Evolutionary conservation across 164 flowering plant species (phyloP), one percentile per base, ranked within the genome.

Genomic region (Nymphaea thermarum): DNA sequence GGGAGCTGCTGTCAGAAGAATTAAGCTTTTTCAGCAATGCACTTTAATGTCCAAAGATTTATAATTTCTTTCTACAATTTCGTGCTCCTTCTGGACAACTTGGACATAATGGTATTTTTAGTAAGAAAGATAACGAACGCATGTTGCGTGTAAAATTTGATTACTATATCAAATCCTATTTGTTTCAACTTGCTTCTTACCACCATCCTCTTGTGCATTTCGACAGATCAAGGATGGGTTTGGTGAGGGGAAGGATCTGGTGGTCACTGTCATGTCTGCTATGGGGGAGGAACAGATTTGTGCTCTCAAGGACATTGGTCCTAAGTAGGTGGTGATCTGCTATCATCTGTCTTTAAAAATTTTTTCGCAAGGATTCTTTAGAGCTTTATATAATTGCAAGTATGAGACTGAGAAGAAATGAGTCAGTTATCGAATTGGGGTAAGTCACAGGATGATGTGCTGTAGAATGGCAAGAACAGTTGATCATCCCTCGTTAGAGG

Each of bases 281-380:
- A 79, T 82, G 85, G 85, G 87, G 55, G 87, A 84, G 67, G 83
- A 82, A 80, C 84, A 82, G 74, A 84, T 84, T 68, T 77, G 80
- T 64, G 82, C 82, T 47, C 82, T 84, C 60, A 84, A 84, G 77
- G 88, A 84, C 75, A 80, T 82, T 68, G 85, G 87, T 68, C 82
- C 85, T 15, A 84, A 84, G 44, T 68, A 68, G 45, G 66, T 43
- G 44, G 2, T 15, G 14, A 15, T 51, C 57, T 51, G 14, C 8
- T 51, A 15, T 51, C 57, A 15, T 51, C 57, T 51, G 57, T 51
- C 57, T 51, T 51, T 51, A 2, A 51, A 51, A 51, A 51, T 4
- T 4, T 51, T 51, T 15, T 8, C 12, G 2, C 57, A 8, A 51
- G 57, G 57, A 4, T 51, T 51, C 14, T 8, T 51, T 51, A 51